Evolutionary conservation across 2,329 filamentous ascomycete genomes (phyloP).

Genomic region (Diaporthe vexans): DNA sequence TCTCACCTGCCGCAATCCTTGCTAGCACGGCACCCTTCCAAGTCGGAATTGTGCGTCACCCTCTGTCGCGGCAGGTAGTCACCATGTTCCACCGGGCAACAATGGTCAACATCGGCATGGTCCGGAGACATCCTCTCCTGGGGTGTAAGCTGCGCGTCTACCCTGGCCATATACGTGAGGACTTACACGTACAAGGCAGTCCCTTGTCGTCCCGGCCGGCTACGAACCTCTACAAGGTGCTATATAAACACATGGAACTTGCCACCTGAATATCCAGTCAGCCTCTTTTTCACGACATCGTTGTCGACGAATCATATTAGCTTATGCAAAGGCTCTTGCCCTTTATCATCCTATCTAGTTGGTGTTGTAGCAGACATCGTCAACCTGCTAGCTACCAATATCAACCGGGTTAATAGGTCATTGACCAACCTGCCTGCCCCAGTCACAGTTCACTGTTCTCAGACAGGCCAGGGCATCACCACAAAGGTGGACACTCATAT

Average conservation of each 20-base stretch:
- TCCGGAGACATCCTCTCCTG: slow-evolving; percentile 23
- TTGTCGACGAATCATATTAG: slow-evolving; percentile 14
- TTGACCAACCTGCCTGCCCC: slow-evolving; percentile 6
- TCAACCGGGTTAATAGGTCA: slow-evolving; percentile 5
- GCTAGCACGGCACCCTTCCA: slow-evolving; percentile 27
- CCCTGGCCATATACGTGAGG: slow-evolving; percentile 36
- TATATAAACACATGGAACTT: slow-evolving; percentile 40
- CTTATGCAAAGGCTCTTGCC: neutral
- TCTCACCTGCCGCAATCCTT: slow-evolving; percentile 9
- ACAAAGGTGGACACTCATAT: neutral
- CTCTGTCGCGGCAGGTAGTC: slow-evolving; percentile 41
- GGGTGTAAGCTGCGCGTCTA: slow-evolving; percentile 36
- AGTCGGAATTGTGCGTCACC: slow-evolving; percentile 39
- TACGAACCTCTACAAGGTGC: slow-evolving; percentile 1
- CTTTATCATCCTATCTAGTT: slow-evolving; percentile 10
- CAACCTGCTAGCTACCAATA: neutral
- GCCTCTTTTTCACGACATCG: slow-evolving; percentile 32
- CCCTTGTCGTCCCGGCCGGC: slow-evolving; percentile 27
- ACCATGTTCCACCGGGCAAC: slow-evolving; percentile 37
- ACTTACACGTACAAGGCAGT: slow-evolving; percentile 41
- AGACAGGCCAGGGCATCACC: slow-evolving; percentile 17
- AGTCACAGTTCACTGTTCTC: neutral
- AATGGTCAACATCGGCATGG: slow-evolving; percentile 32
- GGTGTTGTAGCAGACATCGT: slow-evolving; percentile 1
- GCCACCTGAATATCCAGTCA: slow-evolving; percentile 41